Evolutionary conservation across 805 yeast species (phyloP).

Genomic region (Starmera amethionina): DNA sequence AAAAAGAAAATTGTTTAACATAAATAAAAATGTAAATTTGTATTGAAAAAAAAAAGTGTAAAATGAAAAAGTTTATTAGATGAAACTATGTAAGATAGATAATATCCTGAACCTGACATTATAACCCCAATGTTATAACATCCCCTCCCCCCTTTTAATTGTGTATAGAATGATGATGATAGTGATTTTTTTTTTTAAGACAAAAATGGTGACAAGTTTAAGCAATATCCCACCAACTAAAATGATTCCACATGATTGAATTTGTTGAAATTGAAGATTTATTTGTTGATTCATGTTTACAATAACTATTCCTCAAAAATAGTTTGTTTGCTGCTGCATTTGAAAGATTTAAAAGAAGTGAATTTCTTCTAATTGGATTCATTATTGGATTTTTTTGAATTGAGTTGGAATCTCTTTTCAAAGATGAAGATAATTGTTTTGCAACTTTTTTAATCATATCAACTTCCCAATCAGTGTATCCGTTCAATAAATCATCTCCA

Average conservation of each 20-base stretch:
- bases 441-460: conserved; percentile 16
- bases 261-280: conserved; percentile 16
- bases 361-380: conserved; percentile 9
- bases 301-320: conserved; percentile 1
- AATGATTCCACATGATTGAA: conserved; percentile 17
- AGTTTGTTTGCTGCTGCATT: conserved; percentile 12
- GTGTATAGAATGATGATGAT: no score
- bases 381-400: background rate
- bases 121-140: no score
- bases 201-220: background rate
- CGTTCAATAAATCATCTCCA: conserved; percentile 16
- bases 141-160: no score
- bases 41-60: no score
- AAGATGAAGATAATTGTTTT: conserved; percentile 13
- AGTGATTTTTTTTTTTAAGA: no score
- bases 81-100: no score
- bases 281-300: conserved; percentile 4
- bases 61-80: no score
- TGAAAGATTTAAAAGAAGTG: conserved; percentile 12
- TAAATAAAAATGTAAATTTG: no score
- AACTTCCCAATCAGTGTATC: conserved; percentile 15
- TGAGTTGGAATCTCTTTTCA: conserved; percentile 5
- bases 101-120: no score
- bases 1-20: no score
- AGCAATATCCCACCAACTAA: conserved; percentile 8